Base-by-base conservation (phyloP, 306 rosid genomes). In the Cucumis hystrix region DNA sequence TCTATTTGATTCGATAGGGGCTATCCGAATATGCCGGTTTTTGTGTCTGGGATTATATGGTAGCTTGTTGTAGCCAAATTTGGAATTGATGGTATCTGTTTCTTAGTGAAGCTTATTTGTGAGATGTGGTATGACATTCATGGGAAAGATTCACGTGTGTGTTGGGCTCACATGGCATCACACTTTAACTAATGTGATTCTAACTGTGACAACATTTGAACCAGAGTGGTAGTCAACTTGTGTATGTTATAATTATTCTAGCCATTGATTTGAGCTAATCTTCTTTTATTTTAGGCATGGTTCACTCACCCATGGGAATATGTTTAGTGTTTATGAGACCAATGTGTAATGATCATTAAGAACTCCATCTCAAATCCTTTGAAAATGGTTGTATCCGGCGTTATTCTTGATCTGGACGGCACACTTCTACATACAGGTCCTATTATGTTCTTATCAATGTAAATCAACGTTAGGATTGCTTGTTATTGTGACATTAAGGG, bases 371-470 rank as follows among this genome's bases (percentile, higher is more conserved):
- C 81, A 47, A 83, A 75, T 43, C 83, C 92, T 64, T 54, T 88
- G 43, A 86, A 77, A 82, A 90, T 82, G 79, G 77, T 81, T 72
- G 56, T 85, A 21, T 85, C 88, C 8, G 88, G 93, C 47, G 93
- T 95, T 71, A 80, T 95, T 70, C 86, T 95, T 85, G 98, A 90
- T 87, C 86, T 95, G 87, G 97, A 95, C 83, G 98, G 97, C 78
- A 92, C 97, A 1, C 87, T 95, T 39, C 83, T 95, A 41, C 83
- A 89, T 79, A 92, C 96, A 81, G 98, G 98, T 90, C 35, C 63
- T 63, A 11, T 66, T 11, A 62, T 28, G 20, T 54, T 72, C 21
- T 63, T n/a, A 28, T 6, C 37, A 35, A 49, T 39, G 37, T 51
- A 51, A 41, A 49, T 72, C 10, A 17, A 71, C 8, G 15, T 71